phyloP scores from a whole-genome alignment of 768 basidiomycete species.

The Scleroderma citrinum region DNA sequence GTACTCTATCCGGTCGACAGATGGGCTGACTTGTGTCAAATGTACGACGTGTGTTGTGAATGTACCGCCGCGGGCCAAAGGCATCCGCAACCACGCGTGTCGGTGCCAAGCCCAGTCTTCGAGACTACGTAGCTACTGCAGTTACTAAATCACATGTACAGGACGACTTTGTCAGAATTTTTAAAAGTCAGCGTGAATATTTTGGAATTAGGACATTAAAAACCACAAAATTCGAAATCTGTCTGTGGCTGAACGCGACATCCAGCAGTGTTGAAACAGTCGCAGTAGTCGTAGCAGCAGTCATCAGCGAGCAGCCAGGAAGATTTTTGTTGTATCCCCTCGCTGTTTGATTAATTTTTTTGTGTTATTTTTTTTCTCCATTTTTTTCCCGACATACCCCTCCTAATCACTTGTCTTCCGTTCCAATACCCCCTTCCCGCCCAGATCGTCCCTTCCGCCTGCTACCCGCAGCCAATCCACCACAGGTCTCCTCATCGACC shows the following conservation, averaged over 20 bases:
- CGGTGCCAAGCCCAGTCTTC: too few relatives aligned
- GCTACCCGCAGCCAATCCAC: not conserved
- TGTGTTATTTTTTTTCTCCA: not conserved
- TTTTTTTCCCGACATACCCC: not conserved
- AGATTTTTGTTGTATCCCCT: not conserved
- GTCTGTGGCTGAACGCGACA: not conserved
- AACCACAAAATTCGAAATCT: not conserved
- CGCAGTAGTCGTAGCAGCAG: not conserved
- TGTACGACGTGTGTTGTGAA: not conserved
- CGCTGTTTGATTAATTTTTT: not conserved
- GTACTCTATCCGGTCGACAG: too few relatives aligned
- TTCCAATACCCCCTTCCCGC: slow-evolving; percentile 2
- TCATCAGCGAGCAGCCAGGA: slow-evolving; percentile 2
- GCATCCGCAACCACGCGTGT: not conserved
- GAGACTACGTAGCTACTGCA: not conserved
- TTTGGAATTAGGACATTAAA: not conserved
- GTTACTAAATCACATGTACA: not conserved
- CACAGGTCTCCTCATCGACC: slow-evolving; percentile 1
- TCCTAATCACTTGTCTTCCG: slow-evolving; percentile 5
- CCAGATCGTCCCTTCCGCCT: slow-evolving; percentile 4
- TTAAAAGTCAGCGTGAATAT: not conserved
- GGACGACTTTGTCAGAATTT: not conserved
- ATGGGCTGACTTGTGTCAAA: not conserved
- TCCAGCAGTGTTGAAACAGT: not conserved
- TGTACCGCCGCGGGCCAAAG: not conserved